Evolutionary conservation across 139 green algal genomes (phyloP).

Genomic region (Haematococcus sp.): DNA sequence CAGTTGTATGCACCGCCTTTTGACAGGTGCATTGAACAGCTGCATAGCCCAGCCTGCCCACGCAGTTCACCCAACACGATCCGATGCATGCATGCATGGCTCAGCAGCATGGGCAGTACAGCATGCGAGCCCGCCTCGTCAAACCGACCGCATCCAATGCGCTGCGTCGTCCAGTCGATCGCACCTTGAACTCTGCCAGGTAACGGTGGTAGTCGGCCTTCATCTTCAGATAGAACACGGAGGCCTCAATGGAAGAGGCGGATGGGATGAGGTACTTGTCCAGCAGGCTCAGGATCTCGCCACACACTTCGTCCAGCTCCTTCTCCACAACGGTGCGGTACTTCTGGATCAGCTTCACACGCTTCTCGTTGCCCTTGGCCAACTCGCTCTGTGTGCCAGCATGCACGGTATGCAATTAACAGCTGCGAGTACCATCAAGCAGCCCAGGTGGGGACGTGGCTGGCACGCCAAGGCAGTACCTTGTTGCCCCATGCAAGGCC

Average conservation of each 20-base stretch:
- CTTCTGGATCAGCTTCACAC: conserved; percentile 78
- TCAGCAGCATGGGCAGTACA: neutral
- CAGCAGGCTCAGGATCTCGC: conserved; percentile 88
- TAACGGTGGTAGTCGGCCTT: conserved; percentile 98
- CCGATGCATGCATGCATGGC: too few relatives aligned
- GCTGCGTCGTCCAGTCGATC: conserved; percentile 14
- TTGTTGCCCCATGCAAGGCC: too few relatives aligned
- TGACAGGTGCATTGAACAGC: too few relatives aligned
- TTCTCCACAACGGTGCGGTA: conserved; percentile 74
- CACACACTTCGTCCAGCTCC: conserved; percentile 83
- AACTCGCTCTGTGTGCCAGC: conserved; percentile 78
- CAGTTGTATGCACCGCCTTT: too few relatives aligned
- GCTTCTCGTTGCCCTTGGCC: conserved; percentile 91
- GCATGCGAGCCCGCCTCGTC: neutral
- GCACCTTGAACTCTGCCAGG: conserved; percentile 95
- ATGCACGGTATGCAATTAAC: neutral
- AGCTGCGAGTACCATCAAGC: too few relatives aligned
- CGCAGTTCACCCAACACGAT: too few relatives aligned
- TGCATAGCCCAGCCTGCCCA: too few relatives aligned
- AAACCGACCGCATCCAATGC: neutral
- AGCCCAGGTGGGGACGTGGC: too few relatives aligned
- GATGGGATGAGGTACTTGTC: conserved; percentile 94
- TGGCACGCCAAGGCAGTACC: too few relatives aligned
- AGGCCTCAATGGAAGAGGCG: conserved; percentile 88
- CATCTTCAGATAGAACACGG: conserved; percentile 98